Conservation (phyloP, 2,329 filamentous ascomycete species). For the Calonectria montana region DNA sequence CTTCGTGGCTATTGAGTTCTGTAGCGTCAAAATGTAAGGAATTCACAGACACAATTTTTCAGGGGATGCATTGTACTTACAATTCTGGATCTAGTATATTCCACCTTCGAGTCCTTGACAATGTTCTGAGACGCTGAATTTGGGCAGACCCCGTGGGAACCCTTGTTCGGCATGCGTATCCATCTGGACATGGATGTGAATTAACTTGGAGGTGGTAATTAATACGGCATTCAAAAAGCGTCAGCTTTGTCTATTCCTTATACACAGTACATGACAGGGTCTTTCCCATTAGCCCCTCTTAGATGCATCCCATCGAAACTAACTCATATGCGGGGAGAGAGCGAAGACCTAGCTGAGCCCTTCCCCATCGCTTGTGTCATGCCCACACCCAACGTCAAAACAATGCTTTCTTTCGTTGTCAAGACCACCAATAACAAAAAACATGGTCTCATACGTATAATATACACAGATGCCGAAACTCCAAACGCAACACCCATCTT, state of each 20-base stretch:
- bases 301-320: constrained; percentile 36
- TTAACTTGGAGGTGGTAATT: background rate
- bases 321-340: constrained; percentile 23
- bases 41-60: no score
- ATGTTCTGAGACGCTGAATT: no score
- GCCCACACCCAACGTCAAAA: constrained; percentile 29
- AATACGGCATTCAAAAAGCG: constrained; percentile 22
- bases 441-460: constrained; percentile 37
- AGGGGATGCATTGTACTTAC: no score
- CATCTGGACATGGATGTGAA: background rate
- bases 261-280: constrained; percentile 46
- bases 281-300: constrained; percentile 33
- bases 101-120: no score
- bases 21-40: no score
- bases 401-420: constrained; percentile 28
- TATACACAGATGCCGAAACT: constrained; percentile 42
- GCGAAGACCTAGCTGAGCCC: constrained; percentile 15
- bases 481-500: background rate
- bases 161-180: background rate
- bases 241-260: constrained; percentile 47
- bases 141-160: no score
- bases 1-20: no score
- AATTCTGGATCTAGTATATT: no score
- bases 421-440: constrained; percentile 29
- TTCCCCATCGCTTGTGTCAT: constrained; percentile 12